Conservation (phyloP, 495 filamentous ascomycete genomes). For the Neurospora hispaniola region DNA sequence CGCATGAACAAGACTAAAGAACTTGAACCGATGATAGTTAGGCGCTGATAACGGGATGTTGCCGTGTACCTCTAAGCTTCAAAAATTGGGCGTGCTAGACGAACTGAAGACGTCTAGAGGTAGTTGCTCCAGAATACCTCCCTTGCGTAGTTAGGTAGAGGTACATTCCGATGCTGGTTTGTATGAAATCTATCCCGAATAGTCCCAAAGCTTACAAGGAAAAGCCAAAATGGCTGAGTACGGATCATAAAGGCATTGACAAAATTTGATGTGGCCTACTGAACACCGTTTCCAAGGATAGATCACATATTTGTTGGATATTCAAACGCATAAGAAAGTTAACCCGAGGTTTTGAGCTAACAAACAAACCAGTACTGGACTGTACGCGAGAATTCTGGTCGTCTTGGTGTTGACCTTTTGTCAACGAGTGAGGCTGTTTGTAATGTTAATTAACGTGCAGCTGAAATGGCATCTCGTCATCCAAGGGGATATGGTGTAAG, state of each 20-base stretch:
- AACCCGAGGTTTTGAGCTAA: too few relatives aligned
- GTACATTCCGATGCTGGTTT: too few relatives aligned
- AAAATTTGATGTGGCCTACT: too few relatives aligned
- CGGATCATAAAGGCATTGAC: too few relatives aligned
- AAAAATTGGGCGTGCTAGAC: neutral
- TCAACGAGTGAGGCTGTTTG: neutral
- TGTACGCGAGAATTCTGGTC: neutral
- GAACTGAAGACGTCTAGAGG: neutral
- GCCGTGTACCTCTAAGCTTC: neutral
- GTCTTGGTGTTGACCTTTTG: neutral
- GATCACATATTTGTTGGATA: too few relatives aligned
- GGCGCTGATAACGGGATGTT: neutral
- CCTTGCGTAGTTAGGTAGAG: neutral
- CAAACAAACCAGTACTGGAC: too few relatives aligned
- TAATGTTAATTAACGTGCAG: neutral
- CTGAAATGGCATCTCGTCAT: neutral
- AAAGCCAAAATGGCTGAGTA: too few relatives aligned
- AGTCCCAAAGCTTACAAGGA: too few relatives aligned
- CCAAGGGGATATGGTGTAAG: neutral
- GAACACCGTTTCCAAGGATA: too few relatives aligned
- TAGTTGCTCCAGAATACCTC: neutral
- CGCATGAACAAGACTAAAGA: neutral
- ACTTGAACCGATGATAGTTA: neutral
- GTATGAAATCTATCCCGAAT: neutral
- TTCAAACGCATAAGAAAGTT: too few relatives aligned